Evolutionary conservation across 2,329 filamentous ascomycete species (phyloP), one percentile per base, ranked within the genome.

Genomic region (Phoma sp.): DNA sequence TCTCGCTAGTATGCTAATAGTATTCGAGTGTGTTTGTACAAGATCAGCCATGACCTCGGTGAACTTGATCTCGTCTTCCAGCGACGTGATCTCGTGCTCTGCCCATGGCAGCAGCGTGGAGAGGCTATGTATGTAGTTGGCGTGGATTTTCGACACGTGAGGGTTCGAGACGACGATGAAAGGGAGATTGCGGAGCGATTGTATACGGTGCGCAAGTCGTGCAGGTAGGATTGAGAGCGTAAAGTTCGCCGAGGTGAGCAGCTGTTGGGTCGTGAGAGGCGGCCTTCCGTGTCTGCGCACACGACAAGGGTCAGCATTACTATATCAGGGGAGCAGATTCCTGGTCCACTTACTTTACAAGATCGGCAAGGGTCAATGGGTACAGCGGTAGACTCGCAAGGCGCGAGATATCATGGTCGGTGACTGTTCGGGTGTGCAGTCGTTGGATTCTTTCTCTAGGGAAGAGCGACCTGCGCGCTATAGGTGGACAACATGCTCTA

Each of bases 161-260:
- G 92, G 91, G 73, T 99, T 98, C n/a, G 93, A 93, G 21, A 99
- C 95, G 49, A 99, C 93, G 61, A 99, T 98, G 76, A 93, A 99
- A 0, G 95, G 95, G 7, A 99, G 85, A 72, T 96, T 96, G 60
- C 93, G 89, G 15, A 99, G 82, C 36, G 92, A 92, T 74, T 96
- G 91, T 61, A 99, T 96, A 51, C 95, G 91, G 73, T 96, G 92
- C 21, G 95, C 95, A 21, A 99, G 87, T 30, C 95, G 91, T 42
- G 95, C 90, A 12, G 95, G 95, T 9, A 98, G 87, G 47, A 97
- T 89, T 23, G 89, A 91, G 62, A 98, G 88, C 11, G 95, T 96
- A 78, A 98, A 98, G 79, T 97, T 96, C 59, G 95, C 95, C 1
- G 93, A 97, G 30, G 89, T 87, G 66, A 96, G 87, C 50, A 99